Evolutionary conservation across 202 grass and related monocot genomes (phyloP).

Genomic region (Schoenoplectus triqueter): DNA sequence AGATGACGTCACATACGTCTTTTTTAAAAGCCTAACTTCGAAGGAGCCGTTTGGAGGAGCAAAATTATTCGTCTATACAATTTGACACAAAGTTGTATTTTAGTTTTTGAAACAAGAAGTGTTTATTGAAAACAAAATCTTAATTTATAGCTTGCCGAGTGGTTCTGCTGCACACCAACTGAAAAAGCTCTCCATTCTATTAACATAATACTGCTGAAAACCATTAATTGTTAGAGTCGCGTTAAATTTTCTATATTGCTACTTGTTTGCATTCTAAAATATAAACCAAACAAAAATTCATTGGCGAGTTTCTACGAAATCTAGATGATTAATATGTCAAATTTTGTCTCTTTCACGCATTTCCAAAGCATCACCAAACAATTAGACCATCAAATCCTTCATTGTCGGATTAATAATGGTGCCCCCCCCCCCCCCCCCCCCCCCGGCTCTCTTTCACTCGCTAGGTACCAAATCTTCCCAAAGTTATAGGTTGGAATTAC

Average conservation of each 20-base stretch:
- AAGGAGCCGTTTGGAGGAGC: too few relatives aligned
- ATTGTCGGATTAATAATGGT: constrained; percentile 26
- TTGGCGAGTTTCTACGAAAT: background rate
- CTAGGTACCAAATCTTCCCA: constrained; percentile 28
- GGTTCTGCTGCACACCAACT: background rate
- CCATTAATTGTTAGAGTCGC: background rate
- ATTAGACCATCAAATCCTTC: constrained; percentile 34
- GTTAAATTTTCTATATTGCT: background rate
- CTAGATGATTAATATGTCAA: background rate
- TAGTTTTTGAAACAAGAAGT: too few relatives aligned
- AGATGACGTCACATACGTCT: too few relatives aligned
- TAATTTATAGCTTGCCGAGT: too few relatives aligned
- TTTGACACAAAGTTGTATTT: too few relatives aligned
- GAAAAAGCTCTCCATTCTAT: background rate
- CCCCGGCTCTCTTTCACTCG: background rate
- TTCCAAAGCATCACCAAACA: constrained; percentile 11
- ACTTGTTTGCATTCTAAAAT: background rate
- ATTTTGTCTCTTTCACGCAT: constrained; percentile 29
- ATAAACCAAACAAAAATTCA: constrained; percentile 1
- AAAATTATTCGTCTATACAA: too few relatives aligned
- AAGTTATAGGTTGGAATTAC: constrained; percentile 32
- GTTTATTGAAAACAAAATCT: too few relatives aligned
- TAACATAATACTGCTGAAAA: background rate
- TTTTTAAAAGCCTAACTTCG: too few relatives aligned
- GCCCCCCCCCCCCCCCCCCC: background rate